These are phyloP conservation scores for Agaricus sinodeliciosus DNA, from an alignment of 768 basidiomycete genomes.

Conservation along the genomic window DNA sequence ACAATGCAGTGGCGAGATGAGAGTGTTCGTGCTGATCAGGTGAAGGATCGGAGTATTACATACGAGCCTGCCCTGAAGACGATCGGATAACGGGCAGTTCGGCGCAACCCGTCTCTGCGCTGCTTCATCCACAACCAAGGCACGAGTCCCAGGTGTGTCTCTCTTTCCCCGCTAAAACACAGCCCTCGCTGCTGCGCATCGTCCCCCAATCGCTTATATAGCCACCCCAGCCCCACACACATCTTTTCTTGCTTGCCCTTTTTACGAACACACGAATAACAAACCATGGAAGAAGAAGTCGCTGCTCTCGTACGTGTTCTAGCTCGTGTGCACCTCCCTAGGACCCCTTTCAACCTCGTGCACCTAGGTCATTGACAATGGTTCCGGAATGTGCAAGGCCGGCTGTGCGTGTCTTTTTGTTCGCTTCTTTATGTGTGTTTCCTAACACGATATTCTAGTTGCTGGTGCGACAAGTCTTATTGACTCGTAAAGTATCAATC, in stretches of 20 bases:
- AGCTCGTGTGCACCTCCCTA: slow-evolving; percentile 20
- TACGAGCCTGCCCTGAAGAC: slow-evolving; percentile 9
- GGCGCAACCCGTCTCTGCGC: neutral
- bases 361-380: slow-evolving; percentile 78
- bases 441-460: slow-evolving; percentile 35
- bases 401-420: slow-evolving; percentile 62
- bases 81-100: slow-evolving; percentile 5
- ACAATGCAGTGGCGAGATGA: too few relatives aligned
- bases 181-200: slow-evolving; percentile 8
- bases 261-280: slow-evolving; percentile 28
- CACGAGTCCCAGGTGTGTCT: neutral
- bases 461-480: slow-evolving; percentile 41
- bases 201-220: slow-evolving; percentile 4
- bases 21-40: neutral
- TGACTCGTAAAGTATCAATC: slow-evolving; percentile 6
- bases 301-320: slow-evolving; percentile 43
- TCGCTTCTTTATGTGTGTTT: slow-evolving; percentile 6
- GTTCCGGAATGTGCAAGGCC: slow-evolving; percentile 99
- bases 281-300: slow-evolving; percentile 41
- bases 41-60: neutral
- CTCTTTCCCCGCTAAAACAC: neutral
- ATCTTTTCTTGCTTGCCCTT: slow-evolving; percentile 12
- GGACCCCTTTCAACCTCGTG: neutral
- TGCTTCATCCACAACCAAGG: slow-evolving; percentile 1
- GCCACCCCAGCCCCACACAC: slow-evolving; percentile 10